Percentiles rank a stretch among this genome's conserved stretches.
phyloP scores from a whole-genome alignment of 179 eudicot genomes.

The Silene coronaria region DNA sequence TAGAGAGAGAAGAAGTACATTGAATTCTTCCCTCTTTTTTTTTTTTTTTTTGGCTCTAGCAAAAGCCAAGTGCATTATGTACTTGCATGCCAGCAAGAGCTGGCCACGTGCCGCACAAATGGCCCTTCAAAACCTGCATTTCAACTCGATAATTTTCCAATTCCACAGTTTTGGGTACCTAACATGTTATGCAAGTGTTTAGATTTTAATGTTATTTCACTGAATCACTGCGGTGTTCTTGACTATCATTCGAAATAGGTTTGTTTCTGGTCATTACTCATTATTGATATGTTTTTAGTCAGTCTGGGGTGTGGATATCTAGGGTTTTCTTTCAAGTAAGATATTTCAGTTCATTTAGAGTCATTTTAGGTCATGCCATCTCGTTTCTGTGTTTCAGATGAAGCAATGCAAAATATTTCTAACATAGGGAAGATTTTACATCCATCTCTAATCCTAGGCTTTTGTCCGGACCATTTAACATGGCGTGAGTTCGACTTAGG shows the following conservation, averaged over 20 bases:
- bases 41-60: not conserved
- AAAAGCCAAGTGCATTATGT: not conserved
- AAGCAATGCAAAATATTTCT: too few species aligned
- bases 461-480: too few species aligned
- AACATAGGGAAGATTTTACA: too few species aligned
- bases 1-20: not conserved
- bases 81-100: conserved; percentile 3
- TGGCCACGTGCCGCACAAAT: not conserved
- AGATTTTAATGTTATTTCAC: too few species aligned
- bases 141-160: not conserved
- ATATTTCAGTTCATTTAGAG: too few species aligned
- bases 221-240: not conserved
- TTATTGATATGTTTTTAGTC: not conserved
- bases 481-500: too few species aligned
- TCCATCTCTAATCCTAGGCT: too few species aligned
- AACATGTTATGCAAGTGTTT: not conserved
- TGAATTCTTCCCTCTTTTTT: too few species aligned
- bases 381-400: too few species aligned
- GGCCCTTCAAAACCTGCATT: not conserved
- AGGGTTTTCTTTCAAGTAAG: not conserved
- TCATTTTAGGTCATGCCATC: too few species aligned
- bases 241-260: not conserved
- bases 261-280: not conserved
- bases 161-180: not conserved
- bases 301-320: not conserved